Conservation (phyloP, 768 basidiomycete genomes). For the Arthromyces matolae region DNA sequence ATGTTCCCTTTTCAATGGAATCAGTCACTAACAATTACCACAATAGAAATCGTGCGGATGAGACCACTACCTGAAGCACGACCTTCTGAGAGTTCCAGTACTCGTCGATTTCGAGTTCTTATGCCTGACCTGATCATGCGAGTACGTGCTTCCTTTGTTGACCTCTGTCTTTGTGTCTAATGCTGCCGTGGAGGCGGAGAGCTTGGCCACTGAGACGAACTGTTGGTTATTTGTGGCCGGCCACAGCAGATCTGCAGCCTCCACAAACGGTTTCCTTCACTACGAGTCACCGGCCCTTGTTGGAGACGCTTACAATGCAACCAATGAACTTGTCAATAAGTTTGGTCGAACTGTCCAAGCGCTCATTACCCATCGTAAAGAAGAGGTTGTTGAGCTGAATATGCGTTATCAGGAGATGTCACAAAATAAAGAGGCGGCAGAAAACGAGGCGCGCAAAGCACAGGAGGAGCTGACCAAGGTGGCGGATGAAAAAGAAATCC, state of each 20-base stretch:
- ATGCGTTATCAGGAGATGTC: background rate
- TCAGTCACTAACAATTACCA: background rate
- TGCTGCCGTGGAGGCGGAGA: background rate
- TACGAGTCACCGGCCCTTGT: background rate
- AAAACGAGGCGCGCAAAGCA: background rate
- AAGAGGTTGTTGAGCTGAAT: background rate
- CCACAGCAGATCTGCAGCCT: background rate
- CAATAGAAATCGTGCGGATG: background rate
- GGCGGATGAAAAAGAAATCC: background rate
- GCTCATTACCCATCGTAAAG: background rate
- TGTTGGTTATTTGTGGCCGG: constrained; percentile 1
- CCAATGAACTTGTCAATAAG: background rate
- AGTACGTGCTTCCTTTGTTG: no score
- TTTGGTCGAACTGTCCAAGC: background rate
- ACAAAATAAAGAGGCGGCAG: background rate
- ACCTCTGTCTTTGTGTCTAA: background rate
- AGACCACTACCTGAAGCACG: background rate
- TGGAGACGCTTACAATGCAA: background rate
- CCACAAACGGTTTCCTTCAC: background rate
- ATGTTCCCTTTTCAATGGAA: background rate
- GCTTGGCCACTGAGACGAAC: background rate
- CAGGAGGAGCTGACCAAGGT: background rate
- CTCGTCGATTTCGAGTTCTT: background rate
- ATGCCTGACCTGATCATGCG: no score
- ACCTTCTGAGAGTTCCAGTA: background rate